Evolutionary conservation across 805 yeast species (phyloP).

Genomic region (Ogataea saltuana): DNA sequence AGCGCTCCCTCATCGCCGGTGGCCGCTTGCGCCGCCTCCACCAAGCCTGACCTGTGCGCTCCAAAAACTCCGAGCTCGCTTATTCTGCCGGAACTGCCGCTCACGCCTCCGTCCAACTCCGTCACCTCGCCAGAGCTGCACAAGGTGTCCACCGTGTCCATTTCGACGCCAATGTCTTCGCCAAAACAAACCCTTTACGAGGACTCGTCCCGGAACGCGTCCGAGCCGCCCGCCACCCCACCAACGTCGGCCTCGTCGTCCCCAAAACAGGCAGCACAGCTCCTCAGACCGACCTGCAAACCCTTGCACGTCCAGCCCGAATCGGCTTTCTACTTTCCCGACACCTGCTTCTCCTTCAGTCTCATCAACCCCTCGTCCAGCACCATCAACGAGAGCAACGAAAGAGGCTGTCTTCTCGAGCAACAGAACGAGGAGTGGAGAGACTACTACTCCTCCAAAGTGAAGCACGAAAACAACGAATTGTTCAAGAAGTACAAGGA

Average conservation of each 20-base stretch:
- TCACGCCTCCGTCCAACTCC: conserved; percentile 29
- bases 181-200: conserved; percentile 8
- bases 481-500: conserved; percentile 41
- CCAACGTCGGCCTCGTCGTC: conserved; percentile 31
- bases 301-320: conserved; percentile 21
- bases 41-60: conserved; percentile 4
- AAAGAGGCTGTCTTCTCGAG: conserved; percentile 33
- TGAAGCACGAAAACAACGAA: conserved; percentile 43
- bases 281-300: conserved; percentile 22
- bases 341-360: conserved; percentile 39
- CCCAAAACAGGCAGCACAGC: conserved; percentile 24
- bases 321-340: conserved; percentile 34
- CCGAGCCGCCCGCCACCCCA: conserved; percentile 28
- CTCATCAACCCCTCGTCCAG: conserved; percentile 26
- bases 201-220: no score
- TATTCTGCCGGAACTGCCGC: conserved; percentile 23
- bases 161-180: conserved; percentile 22
- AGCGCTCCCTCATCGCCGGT: conserved; percentile 36
- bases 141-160: conserved; percentile 10
- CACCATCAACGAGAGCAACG: conserved; percentile 31
- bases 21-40: background rate
- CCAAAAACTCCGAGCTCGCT: conserved; percentile 28
- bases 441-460: conserved; percentile 40
- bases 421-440: conserved; percentile 47
- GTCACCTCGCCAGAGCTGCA: conserved; percentile 21